Evolutionary conservation across 2,329 filamentous ascomycete species (phyloP), one percentile per base, ranked within the genome.

Genomic region (Colletotrichum musae): DNA sequence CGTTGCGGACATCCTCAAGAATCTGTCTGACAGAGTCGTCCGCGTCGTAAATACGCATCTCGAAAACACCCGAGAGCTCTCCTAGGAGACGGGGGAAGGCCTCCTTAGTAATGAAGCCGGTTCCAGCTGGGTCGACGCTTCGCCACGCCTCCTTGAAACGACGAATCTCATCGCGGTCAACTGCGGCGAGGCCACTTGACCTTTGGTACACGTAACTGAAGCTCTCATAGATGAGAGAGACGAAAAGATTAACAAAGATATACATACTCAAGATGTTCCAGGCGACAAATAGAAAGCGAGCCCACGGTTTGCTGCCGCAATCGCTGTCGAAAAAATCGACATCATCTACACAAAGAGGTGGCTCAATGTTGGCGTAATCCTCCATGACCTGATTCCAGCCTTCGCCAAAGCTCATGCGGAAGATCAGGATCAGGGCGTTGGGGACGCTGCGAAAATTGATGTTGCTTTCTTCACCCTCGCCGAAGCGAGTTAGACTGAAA

Each of bases 261-360:
- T 99, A 99, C 96, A 99, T 99, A 92, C 95, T 98, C 81, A 99
- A 88, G 75, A 99, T 95, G 84, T 99, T 99, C 96, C 96, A 99
- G 5, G 92, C 90, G 67, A 98, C 94, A 83, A 99, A 99, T 10
- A 99, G 85, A 41, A 91, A 89, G 59, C 94, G 88, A 7, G 96
- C 94, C 94, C 96, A 99, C 47, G 90, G 88, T 58, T 91, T 88
- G 81, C 95, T 97, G 68, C 96, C 96, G 77, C 96, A 99, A 81
- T 99, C 97, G 75, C 94, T 96, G 50, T 93, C 84, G 75, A 94
- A 95, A 80, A 97, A 98, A 47, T 87, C 87, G 1, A 83, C 76
- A 43, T 87, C 87, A 21, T 91, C 86, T 1, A 95, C 94, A 80
- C 96, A 99, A 59, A 93, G 88, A 0, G 95, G 95, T 3, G 92